phyloP scores from a whole-genome alignment of 495 filamentous ascomycete genomes.

The Gamarada debralockiae region DNA sequence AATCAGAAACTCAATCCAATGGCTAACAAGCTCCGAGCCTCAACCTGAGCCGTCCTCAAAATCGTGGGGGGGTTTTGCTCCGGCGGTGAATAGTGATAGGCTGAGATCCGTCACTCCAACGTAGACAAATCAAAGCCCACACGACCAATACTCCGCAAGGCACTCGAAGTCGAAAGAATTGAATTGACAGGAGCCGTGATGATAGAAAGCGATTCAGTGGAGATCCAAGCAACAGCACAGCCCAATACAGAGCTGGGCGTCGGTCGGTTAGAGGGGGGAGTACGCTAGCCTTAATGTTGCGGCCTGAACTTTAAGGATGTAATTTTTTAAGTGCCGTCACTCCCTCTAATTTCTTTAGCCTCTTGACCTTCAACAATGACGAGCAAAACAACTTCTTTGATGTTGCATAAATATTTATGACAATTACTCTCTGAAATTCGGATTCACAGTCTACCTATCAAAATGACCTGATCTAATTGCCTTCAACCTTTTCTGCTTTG shows the following conservation, averaged over 20 bases:
- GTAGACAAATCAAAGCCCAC: slow-evolving; percentile 14
- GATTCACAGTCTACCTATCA: no score
- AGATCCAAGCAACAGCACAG: neutral
- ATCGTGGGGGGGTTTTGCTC: neutral
- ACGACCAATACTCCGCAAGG: slow-evolving; percentile 6
- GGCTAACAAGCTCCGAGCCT: neutral
- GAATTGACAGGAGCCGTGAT: slow-evolving; percentile 1
- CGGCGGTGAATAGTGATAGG: slow-evolving; percentile 13
- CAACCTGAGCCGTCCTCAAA: neutral
- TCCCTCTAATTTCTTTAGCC: no score
- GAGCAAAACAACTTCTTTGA: no score
- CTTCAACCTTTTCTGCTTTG: no score
- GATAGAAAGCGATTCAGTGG: slow-evolving; percentile 12
- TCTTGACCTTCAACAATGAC: no score
- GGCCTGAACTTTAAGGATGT: no score
- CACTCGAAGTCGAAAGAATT: neutral
- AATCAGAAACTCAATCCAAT: slow-evolving; percentile 3
- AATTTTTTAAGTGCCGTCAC: no score
- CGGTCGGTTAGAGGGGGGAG: neutral
- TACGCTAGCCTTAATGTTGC: no score
- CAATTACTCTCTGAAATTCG: no score
- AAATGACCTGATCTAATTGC: no score
- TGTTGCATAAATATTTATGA: no score
- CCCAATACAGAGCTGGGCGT: neutral
- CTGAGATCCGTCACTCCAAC: slow-evolving; percentile 2